Conservation (phyloP, 2,329 filamentous ascomycete species). For the Epichloe sibirici region DNA sequence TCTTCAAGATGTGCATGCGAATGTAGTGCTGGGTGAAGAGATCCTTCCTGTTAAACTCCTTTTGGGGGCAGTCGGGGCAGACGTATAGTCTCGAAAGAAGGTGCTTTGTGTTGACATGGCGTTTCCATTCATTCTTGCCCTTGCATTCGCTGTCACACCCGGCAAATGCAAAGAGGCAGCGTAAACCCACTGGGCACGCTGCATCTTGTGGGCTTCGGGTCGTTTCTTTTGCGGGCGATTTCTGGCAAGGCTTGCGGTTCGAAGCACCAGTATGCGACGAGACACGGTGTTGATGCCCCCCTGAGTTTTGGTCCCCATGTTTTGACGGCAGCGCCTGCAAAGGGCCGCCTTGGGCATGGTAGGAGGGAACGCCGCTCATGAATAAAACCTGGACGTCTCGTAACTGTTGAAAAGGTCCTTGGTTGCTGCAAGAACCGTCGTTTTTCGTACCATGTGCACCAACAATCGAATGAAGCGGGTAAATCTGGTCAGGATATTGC, state of each 20-base stretch:
- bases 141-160: conserved; percentile 62
- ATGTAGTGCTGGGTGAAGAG: conserved; percentile 80
- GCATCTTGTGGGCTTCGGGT: background rate
- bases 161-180: conserved; percentile 68
- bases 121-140: conserved; percentile 92
- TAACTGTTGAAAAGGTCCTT: too few species aligned
- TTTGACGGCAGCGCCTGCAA: too few species aligned
- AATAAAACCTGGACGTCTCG: too few species aligned
- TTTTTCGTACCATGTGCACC: too few species aligned
- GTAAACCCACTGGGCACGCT: conserved; percentile 31
- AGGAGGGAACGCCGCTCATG: too few species aligned
- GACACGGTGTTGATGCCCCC: too few species aligned
- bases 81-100: conserved; percentile 62
- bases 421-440: too few species aligned
- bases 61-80: conserved; percentile 54
- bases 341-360: too few species aligned
- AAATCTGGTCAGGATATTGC: too few species aligned
- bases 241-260: conserved; percentile 1
- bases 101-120: conserved; percentile 73
- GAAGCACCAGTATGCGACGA: too few species aligned
- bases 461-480: too few species aligned
- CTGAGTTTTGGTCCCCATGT: too few species aligned
- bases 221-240: conserved; percentile 19
- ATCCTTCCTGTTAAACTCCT: conserved; percentile 76
- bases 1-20: conserved; percentile 57